Conservation (phyloP, 1,284 basidiomycete genomes). For the Tilletia caries region DNA sequence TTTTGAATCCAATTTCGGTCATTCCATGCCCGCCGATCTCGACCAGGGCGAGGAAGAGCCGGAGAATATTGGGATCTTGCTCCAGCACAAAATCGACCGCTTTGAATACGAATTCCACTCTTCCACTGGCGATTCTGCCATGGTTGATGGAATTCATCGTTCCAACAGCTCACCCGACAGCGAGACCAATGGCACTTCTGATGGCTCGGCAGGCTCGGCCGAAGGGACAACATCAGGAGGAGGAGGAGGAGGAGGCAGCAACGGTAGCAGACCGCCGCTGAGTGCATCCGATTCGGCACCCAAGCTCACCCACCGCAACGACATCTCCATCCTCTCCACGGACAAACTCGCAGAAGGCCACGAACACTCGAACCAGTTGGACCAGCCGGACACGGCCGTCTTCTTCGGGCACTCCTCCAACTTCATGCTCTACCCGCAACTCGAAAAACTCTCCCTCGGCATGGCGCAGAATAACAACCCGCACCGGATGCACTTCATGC, state of each 20-base stretch:
- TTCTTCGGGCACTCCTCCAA: constrained; percentile 13
- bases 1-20: no score
- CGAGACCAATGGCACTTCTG: no score
- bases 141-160: not conserved
- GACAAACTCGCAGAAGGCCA: no score
- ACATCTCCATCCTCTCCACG: not conserved
- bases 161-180: not conserved
- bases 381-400: constrained; percentile 6
- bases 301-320: not conserved
- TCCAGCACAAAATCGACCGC: constrained; percentile 1
- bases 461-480: not conserved
- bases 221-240: no score
- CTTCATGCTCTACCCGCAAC: constrained; percentile 14
- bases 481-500: not conserved
- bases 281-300: no score
- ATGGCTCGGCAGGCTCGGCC: no score
- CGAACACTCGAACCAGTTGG: no score
- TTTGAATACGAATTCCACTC: not conserved
- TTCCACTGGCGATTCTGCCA: no score
- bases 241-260: no score
- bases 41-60: not conserved
- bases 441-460: constrained; percentile 10
- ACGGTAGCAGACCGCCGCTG: no score
- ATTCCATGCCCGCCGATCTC: not conserved
- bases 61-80: constrained; percentile 9